Percentiles rank a stretch among this genome's conserved stretches.
These are phyloP conservation scores for Russula abietina DNA, from an alignment of 768 basidiomycete species.

Conservation along the genomic window DNA sequence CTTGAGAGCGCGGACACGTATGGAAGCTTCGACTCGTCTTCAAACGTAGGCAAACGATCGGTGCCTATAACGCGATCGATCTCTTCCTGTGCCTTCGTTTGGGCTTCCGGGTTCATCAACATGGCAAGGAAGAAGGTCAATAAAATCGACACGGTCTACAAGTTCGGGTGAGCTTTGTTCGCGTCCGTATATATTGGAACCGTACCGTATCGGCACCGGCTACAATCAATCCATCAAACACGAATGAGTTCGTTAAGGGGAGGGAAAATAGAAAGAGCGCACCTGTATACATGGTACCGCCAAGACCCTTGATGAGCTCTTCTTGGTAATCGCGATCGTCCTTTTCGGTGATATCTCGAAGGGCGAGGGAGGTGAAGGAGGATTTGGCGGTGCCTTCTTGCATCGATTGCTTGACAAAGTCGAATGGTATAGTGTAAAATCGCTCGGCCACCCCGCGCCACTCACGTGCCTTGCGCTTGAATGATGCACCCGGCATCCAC, in stretches of 20 bases:
- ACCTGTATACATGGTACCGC: conserved; percentile 21
- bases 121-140: conserved; percentile 27
- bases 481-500: conserved; percentile 28
- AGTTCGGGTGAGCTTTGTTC: not conserved
- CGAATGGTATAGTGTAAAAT: conserved; percentile 23
- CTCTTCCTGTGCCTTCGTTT: conserved; percentile 27
- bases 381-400: conserved; percentile 11
- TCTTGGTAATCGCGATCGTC: conserved; percentile 25
- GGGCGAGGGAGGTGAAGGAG: conserved; percentile 22
- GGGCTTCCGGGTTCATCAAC: conserved; percentile 26
- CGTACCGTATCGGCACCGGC: conserved; percentile 26
- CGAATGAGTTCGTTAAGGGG: not conserved
- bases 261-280: not conserved
- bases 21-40: conserved; percentile 26
- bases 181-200: not conserved
- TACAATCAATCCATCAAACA: not conserved
- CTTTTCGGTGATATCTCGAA: conserved; percentile 22
- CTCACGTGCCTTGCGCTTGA: conserved; percentile 25
- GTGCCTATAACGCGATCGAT: conserved; percentile 28
- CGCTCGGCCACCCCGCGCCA: conserved; percentile 24
- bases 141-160: conserved; percentile 24
- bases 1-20: conserved; percentile 26
- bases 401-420: conserved; percentile 24
- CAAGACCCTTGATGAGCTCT: conserved; percentile 25
- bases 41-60: conserved; percentile 28